Conservation (phyloP, 805 yeast species). For the Saturnispora halmiae region DNA sequence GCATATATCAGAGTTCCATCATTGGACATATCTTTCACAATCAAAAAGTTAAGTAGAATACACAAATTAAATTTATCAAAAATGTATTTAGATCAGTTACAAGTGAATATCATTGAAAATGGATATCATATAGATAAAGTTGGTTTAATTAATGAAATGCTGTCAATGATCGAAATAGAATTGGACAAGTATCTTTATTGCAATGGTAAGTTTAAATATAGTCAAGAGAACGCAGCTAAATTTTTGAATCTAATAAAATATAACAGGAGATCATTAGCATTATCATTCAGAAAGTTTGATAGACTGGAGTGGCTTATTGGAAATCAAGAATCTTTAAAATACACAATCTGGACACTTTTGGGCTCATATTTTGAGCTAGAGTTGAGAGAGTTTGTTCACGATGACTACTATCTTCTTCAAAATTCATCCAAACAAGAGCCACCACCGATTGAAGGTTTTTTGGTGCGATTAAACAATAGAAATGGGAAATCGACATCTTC, state of each 20-base stretch:
- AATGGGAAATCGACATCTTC: slow-evolving; percentile 31
- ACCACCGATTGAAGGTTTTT: slow-evolving; percentile 71
- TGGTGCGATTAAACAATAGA: slow-evolving; percentile 46
- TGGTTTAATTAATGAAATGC: slow-evolving; percentile 31
- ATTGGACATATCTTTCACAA: slow-evolving; percentile 34
- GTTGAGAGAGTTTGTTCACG: slow-evolving; percentile 39
- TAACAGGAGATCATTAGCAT: slow-evolving; percentile 23
- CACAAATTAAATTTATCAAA: background rate
- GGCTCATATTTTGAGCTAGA: slow-evolving; percentile 48
- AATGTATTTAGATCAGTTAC: background rate
- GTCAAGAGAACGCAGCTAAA: slow-evolving; percentile 3
- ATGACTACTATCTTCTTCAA: slow-evolving; percentile 26
- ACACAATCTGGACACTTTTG: slow-evolving; percentile 36
- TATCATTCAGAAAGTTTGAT: slow-evolving; percentile 62
- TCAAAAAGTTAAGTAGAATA: slow-evolving; percentile 3
- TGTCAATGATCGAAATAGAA: slow-evolving; percentile 30
- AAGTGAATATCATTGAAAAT: slow-evolving; percentile 3
- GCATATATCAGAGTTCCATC: slow-evolving; percentile 36
- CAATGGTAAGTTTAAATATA: slow-evolving; percentile 3
- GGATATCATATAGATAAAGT: slow-evolving; percentile 24
- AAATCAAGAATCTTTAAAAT: slow-evolving; percentile 33
- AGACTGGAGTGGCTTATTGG: slow-evolving; percentile 62
- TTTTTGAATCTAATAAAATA: slow-evolving; percentile 20
- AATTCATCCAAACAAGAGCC: slow-evolving; percentile 44
- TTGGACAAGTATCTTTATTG: slow-evolving; percentile 17